A percentile compares a stretch with the other conserved stretches of the same genome.
phyloP scores from a whole-genome alignment of 768 basidiomycete species.

The Psilocybe azurescens region DNA sequence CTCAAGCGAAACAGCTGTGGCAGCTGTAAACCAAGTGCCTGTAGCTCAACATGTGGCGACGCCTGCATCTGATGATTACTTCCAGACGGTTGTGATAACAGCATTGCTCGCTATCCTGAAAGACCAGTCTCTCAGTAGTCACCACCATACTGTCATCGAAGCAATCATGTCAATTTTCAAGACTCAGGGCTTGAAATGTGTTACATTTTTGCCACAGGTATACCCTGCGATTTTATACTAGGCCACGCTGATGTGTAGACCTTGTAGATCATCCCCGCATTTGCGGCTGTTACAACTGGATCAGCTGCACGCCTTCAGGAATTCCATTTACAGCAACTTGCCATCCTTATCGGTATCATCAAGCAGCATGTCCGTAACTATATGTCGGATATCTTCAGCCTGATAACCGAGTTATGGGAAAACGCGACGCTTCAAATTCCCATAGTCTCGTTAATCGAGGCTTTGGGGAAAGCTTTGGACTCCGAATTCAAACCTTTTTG shows the following conservation, averaged over 20 bases:
- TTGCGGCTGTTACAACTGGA: slow-evolving; percentile 84
- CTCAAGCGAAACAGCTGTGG: slow-evolving; percentile 60
- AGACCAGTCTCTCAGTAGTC: slow-evolving; percentile 84
- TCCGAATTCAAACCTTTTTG: slow-evolving; percentile 96
- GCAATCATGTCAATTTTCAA: slow-evolving; percentile 99
- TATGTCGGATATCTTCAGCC: slow-evolving; percentile 80
- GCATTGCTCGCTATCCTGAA: slow-evolving; percentile 86
- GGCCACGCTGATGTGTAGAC: slow-evolving; percentile 14
- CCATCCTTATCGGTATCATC: slow-evolving; percentile 94
- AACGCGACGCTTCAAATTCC: slow-evolving; percentile 83
- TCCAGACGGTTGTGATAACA: slow-evolving; percentile 94
- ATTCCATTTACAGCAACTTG: slow-evolving; percentile 93
- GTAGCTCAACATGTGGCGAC: slow-evolving; percentile 63
- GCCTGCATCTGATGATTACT: slow-evolving; percentile 90
- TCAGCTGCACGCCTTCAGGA: slow-evolving; percentile 87
- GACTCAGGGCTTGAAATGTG: slow-evolving; percentile 96
- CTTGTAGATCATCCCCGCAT: slow-evolving; percentile 91
- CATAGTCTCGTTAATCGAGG: slow-evolving; percentile 90
- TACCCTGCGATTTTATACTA: slow-evolving; percentile 8
- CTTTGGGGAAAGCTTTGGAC: slow-evolving; percentile 90
- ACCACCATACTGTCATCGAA: slow-evolving; percentile 94
- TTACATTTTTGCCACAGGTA: slow-evolving; percentile 93
- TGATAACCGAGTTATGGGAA: slow-evolving; percentile 93
- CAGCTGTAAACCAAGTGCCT: slow-evolving; percentile 72
- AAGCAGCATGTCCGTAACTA: slow-evolving; percentile 97